Evolutionary conservation across 2,329 filamentous ascomycete species (phyloP).

Genomic region (Aspergillus pseudoterreus): DNA sequence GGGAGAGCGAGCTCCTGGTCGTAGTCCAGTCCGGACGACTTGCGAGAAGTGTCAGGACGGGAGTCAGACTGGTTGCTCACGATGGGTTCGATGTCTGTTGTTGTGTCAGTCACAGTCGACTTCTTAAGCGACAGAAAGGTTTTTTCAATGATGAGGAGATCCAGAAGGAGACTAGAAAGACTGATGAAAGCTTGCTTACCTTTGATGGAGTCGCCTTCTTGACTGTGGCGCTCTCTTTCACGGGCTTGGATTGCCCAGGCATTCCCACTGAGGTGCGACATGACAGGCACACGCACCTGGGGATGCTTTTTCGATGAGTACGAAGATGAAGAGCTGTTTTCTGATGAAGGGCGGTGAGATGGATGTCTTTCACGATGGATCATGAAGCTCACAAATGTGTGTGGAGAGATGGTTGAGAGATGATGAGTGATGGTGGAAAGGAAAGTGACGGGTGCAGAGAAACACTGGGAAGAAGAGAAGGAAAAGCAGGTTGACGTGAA

Average conservation of each 20-base stretch:
- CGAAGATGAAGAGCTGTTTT: not conserved
- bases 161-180: not conserved
- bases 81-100: not conserved
- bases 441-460: not conserved
- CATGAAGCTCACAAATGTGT: not conserved
- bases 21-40: slow-evolving; percentile 22
- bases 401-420: not conserved
- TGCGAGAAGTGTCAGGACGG: slow-evolving; percentile 10
- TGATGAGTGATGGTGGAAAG: not conserved
- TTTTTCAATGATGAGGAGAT: not conserved
- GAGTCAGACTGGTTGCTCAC: not conserved
- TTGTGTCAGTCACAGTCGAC: not conserved
- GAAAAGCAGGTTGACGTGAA: not conserved
- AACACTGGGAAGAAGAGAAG: not conserved
- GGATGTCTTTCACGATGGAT: not conserved
- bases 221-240: slow-evolving; percentile 9
- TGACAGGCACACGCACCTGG: slow-evolving; percentile 4
- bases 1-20: slow-evolving; percentile 24
- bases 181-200: not conserved
- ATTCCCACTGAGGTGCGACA: slow-evolving; percentile 20
- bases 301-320: not conserved
- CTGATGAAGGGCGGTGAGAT: not conserved
- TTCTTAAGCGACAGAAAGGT: not conserved
- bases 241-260: slow-evolving; percentile 24
- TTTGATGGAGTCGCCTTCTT: not conserved